A percentile compares a stretch with the other conserved stretches of the same genome.
Conservation (phyloP, 805 yeast genomes). For the Myxozyma kluyveri region DNA sequence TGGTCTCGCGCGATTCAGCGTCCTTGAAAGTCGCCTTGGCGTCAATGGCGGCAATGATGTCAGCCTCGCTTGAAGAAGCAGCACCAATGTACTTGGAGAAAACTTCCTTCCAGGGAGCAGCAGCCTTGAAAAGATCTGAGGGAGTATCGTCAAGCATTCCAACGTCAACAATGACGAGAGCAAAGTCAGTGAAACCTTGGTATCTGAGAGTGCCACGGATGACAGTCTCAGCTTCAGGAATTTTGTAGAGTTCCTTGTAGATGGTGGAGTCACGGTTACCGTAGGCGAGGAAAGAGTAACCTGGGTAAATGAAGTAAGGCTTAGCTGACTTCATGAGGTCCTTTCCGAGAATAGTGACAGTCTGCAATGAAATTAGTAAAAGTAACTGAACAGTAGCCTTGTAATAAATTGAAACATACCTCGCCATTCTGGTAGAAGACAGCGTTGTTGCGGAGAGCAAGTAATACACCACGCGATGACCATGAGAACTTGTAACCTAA, state of each 20-base stretch:
- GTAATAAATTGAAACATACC: slow-evolving; percentile 23
- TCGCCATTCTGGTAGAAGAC: slow-evolving; percentile 84
- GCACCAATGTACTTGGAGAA: slow-evolving; percentile 73
- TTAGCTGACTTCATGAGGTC: slow-evolving; percentile 93
- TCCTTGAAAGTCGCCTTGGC: slow-evolving; percentile 76
- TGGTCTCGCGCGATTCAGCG: slow-evolving; percentile 79
- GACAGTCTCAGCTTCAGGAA: slow-evolving; percentile 96
- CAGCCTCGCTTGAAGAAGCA: slow-evolving; percentile 63
- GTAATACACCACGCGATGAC: slow-evolving; percentile 96
- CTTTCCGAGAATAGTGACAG: slow-evolving; percentile 76
- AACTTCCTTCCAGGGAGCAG: slow-evolving; percentile 85
- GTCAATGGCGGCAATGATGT: slow-evolving; percentile 71
- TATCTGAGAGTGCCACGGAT: slow-evolving; percentile 95
- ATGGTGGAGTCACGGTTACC: slow-evolving; percentile 98
- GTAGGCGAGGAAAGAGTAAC: slow-evolving; percentile 89
- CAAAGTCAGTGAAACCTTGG: slow-evolving; percentile 98
- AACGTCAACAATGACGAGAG: slow-evolving; percentile 89
- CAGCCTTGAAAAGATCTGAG: slow-evolving; percentile 53
- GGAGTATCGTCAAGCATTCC: slow-evolving; percentile 85
- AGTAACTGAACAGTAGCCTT: not conserved
- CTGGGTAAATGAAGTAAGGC: slow-evolving; percentile 95
- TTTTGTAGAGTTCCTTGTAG: slow-evolving; percentile 84
- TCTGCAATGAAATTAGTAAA: not conserved
- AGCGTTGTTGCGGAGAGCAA: slow-evolving; percentile 93
- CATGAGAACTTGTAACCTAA: slow-evolving; percentile 98